Conservation (phyloP, 768 basidiomycete species). For the Suillus subaureus region DNA sequence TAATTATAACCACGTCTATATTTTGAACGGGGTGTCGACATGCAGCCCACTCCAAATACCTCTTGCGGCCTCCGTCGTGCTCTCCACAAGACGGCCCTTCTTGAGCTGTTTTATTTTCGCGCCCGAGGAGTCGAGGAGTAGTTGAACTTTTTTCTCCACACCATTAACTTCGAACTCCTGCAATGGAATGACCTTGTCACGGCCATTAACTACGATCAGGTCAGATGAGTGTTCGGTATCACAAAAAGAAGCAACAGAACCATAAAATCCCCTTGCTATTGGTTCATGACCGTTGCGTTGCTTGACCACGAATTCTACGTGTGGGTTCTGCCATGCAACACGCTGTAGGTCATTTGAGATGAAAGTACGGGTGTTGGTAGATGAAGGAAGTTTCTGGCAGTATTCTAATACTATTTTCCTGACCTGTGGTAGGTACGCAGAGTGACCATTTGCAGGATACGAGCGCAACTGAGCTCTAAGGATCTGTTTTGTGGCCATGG, state of each 20-base stretch:
- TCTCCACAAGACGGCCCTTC: constrained; percentile 65
- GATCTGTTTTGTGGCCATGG: constrained; percentile 39
- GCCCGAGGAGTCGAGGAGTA: constrained; percentile 86
- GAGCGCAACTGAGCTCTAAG: constrained; percentile 55
- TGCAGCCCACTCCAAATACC: constrained; percentile 93
- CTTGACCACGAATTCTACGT: constrained; percentile 83
- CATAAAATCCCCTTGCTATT: constrained; percentile 81
- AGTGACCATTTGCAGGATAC: constrained; percentile 72
- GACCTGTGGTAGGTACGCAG: constrained; percentile 73
- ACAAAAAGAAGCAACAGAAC: constrained; percentile 43
- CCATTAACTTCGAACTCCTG: constrained; percentile 73
- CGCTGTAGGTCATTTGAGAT: constrained; percentile 61
- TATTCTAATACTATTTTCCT: constrained; percentile 89
- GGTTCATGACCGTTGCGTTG: constrained; percentile 77
- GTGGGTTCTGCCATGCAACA: constrained; percentile 73
- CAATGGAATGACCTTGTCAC: constrained; percentile 86
- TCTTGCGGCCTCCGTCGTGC: constrained; percentile 76
- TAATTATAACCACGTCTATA: constrained; percentile 31
- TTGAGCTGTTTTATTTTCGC: constrained; percentile 83
- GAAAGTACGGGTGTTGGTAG: constrained; percentile 69
- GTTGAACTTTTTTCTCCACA: constrained; percentile 76
- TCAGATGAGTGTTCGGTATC: constrained; percentile 14
- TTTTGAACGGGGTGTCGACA: constrained; percentile 66
- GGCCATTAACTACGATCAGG: constrained; percentile 65
- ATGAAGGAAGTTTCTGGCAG: constrained; percentile 82